Evolutionary conservation across 2,329 filamentous ascomycete species (phyloP).

Genomic region (Trichoderma sp.): DNA sequence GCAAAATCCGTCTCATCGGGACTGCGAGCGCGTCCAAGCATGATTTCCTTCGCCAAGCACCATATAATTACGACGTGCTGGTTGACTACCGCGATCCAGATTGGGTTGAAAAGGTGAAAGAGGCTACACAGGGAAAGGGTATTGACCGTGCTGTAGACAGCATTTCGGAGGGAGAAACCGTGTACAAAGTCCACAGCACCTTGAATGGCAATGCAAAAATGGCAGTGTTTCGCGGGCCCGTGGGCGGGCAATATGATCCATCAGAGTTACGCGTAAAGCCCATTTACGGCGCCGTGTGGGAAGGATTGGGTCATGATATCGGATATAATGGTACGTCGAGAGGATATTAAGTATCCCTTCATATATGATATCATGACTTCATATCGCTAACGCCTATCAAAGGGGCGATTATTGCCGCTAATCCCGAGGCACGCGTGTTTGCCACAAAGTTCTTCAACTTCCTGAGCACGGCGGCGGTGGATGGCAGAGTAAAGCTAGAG

Average conservation of each 20-base stretch:
- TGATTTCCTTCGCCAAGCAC: constrained; percentile 28
- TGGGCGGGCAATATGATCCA: constrained; percentile 26
- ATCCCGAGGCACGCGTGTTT: constrained; percentile 28
- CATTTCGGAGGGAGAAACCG: constrained; percentile 39
- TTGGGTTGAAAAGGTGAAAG: constrained; percentile 34
- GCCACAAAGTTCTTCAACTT: constrained; percentile 38
- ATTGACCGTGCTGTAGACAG: constrained; percentile 39
- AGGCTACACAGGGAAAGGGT: constrained; percentile 25
- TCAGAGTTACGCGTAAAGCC: constrained; percentile 30
- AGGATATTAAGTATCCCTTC: neutral
- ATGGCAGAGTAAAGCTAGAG: constrained; percentile 20
- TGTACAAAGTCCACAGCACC: constrained; percentile 29
- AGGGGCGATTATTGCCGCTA: constrained; percentile 20
- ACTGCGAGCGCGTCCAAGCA: constrained; percentile 29
- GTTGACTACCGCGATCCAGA: constrained; percentile 37
- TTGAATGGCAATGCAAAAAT: constrained; percentile 28
- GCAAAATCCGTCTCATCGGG: constrained; percentile 28
- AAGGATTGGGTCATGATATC: constrained; percentile 39
- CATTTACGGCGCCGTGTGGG: constrained; percentile 42
- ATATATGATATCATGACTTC: neutral
- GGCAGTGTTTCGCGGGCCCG: constrained; percentile 26
- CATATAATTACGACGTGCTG: constrained; percentile 38
- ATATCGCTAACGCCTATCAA: neutral
- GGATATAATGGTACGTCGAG: constrained; percentile 33
- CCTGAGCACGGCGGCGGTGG: constrained; percentile 25